A percentile compares a stretch with the other conserved stretches of the same genome.
Evolutionary conservation across 345 rosid genomes (phyloP).

Genomic region (Gossypium raimondii): DNA sequence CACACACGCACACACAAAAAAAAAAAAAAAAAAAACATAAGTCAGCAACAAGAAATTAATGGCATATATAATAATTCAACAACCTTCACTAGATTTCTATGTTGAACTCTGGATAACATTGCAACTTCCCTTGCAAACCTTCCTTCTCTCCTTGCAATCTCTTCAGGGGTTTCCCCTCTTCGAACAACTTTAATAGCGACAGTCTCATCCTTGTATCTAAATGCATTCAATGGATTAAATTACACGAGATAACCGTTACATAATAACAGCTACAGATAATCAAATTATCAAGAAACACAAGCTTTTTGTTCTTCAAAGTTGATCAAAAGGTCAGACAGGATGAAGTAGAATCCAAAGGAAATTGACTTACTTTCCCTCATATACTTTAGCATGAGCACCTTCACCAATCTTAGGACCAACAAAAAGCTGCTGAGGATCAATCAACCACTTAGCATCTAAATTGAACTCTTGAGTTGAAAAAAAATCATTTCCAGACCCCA

Average conservation of each 20-base stretch:
- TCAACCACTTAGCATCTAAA: slow-evolving; percentile 83
- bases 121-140: slow-evolving; percentile 85
- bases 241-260: slow-evolving; percentile 8
- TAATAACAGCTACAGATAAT: not conserved
- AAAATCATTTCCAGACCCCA: slow-evolving; percentile 83
- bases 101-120: slow-evolving; percentile 89
- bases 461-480: slow-evolving; percentile 48
- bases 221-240: slow-evolving; percentile 14
- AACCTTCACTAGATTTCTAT: slow-evolving; percentile 93
- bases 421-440: slow-evolving; percentile 84
- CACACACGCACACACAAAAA: not conserved
- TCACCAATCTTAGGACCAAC: slow-evolving; percentile 99
- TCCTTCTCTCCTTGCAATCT: slow-evolving; percentile 67
- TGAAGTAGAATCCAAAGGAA: not conserved
- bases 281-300: not conserved
- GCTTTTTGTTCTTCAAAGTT: not conserved
- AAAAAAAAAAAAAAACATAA: not conserved
- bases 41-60: not conserved
- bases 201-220: slow-evolving; percentile 72
- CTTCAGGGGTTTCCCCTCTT: slow-evolving; percentile 83
- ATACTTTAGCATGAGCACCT: slow-evolving; percentile 99
- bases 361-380: slow-evolving; percentile 92
- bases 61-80: slow-evolving; percentile 6
- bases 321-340: not conserved
- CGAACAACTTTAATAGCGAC: slow-evolving; percentile 84